phyloP scores from a whole-genome alignment of 176 grass and related monocot species.

The Tuctoria greenei region DNA sequence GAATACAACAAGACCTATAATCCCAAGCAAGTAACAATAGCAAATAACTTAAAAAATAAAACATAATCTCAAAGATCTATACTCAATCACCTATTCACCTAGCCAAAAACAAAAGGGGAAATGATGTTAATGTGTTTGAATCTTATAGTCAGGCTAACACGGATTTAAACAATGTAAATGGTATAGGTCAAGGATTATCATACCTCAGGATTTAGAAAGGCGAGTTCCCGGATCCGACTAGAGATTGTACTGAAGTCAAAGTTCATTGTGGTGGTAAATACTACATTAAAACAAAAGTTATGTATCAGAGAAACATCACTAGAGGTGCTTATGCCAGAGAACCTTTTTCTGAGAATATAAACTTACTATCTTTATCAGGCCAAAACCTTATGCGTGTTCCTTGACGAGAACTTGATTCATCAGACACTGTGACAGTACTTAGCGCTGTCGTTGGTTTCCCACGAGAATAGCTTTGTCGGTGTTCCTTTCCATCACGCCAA shows the following conservation, averaged over 20 bases:
- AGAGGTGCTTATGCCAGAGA: slow-evolving; percentile 23
- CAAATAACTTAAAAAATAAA: not conserved
- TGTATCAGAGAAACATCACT: slow-evolving; percentile 8
- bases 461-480: slow-evolving; percentile 75
- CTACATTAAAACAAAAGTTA: slow-evolving; percentile 51
- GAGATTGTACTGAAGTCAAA: slow-evolving; percentile 93
- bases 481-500: slow-evolving; percentile 88
- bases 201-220: slow-evolving; percentile 97
- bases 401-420: slow-evolving; percentile 50
- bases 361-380: slow-evolving; percentile 90
- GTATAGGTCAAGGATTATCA: slow-evolving; percentile 1
- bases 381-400: slow-evolving; percentile 87
- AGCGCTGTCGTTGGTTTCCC: slow-evolving; percentile 69
- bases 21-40: not conserved
- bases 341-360: slow-evolving; percentile 21
- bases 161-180: not conserved
- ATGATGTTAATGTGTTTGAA: slow-evolving; percentile 9
- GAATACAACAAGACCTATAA: not conserved
- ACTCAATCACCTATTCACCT: slow-evolving; percentile 4
- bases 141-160: not conserved
- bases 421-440: slow-evolving; percentile 46
- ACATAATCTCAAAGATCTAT: slow-evolving; percentile 6
- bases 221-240: slow-evolving; percentile 88
- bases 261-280: slow-evolving; percentile 78
- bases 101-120: slow-evolving; percentile 23